These are phyloP conservation scores for Fusarium concolor DNA, from an alignment of 2,329 filamentous ascomycete genomes.

Conservation along the genomic window DNA sequence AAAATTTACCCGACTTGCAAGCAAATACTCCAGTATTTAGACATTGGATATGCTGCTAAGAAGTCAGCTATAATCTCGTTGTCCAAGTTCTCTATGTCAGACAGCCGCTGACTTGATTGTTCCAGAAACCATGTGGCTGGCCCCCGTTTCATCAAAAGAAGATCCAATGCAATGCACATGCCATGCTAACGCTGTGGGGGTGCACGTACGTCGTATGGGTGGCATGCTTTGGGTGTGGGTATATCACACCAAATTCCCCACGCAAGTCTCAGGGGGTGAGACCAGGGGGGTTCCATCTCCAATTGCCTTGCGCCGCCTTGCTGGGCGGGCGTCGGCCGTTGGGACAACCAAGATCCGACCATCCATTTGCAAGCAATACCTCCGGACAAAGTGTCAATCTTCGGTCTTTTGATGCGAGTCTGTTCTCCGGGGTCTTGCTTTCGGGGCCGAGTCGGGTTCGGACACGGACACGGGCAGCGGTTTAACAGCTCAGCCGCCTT, in stretches of 20 bases:
- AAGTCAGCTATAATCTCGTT: no score
- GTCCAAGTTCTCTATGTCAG: not conserved
- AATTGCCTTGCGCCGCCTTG: constrained; percentile 26
- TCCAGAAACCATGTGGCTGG: constrained; percentile 32
- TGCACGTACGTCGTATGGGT: not conserved
- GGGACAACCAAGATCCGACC: constrained; percentile 40
- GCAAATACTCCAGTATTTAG: not conserved
- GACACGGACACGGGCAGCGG: constrained; percentile 3
- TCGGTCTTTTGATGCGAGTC: constrained; percentile 25
- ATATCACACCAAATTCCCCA: constrained; percentile 5
- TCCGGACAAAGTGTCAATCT: constrained; percentile 20
- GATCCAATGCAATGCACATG: constrained; percentile 27
- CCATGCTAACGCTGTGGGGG: constrained; percentile 8
- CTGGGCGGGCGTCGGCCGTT: constrained; percentile 35
- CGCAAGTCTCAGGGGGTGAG: constrained; percentile 6
- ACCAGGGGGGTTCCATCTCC: not conserved
- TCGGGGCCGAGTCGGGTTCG: constrained; percentile 26
- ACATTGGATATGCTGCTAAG: not conserved
- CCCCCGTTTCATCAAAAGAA: constrained; percentile 22
- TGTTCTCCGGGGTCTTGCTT: constrained; percentile 18
- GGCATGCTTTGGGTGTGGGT: not conserved
- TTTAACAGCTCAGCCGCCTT: constrained; percentile 7
- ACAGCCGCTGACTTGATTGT: constrained; percentile 10
- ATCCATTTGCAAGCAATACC: constrained; percentile 25
- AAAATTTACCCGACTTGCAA: constrained; percentile 2